A percentile compares a stretch with the other conserved stretches of the same genome.
These are phyloP conservation scores for Tetrapisispora phaffii DNA, from an alignment of 805 yeast genomes.

Conservation along the genomic window DNA sequence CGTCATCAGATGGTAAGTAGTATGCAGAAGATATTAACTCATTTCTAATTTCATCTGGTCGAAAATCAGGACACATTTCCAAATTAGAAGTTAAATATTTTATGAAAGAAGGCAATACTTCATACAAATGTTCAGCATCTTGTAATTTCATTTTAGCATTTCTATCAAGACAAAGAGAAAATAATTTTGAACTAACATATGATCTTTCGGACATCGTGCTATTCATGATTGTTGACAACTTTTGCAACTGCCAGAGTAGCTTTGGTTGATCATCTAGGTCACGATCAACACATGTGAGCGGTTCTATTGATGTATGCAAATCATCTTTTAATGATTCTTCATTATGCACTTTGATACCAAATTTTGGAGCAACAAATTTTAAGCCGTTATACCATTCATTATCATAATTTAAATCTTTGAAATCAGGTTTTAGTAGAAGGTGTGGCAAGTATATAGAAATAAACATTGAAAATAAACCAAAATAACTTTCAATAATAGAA, in stretches of 20 bases:
- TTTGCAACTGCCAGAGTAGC: conserved; percentile 24
- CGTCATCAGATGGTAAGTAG: conserved; percentile 14
- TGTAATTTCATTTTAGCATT: conserved; percentile 12
- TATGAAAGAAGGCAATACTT: conserved; percentile 23
- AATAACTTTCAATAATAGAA: conserved; percentile 22
- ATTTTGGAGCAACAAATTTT: conserved; percentile 5
- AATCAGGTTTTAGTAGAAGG: conserved; percentile 17
- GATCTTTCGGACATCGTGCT: conserved; percentile 16
- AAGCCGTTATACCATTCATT: conserved; percentile 22
- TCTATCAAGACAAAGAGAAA: conserved; percentile 16
- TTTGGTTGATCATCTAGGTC: conserved; percentile 16
- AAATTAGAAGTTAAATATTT: conserved; percentile 12
- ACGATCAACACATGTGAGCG: conserved; percentile 5
- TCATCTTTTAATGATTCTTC: conserved; percentile 1
- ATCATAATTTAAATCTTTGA: conserved; percentile 16
- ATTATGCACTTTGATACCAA: conserved; percentile 7
- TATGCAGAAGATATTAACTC: conserved; percentile 24
- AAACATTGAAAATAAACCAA: conserved; percentile 19
- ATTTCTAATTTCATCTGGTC: conserved; percentile 8
- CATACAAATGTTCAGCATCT: conserved; percentile 23
- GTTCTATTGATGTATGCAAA: conserved; percentile 4
- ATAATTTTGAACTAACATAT: conserved; percentile 15
- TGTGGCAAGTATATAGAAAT: conserved; percentile 20
- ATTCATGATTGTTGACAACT: conserved; percentile 17
- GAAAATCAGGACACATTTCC: conserved; percentile 12